Evolutionary conservation across 140 eudicot species (phyloP).

Genomic region (Cichorium intybus): DNA sequence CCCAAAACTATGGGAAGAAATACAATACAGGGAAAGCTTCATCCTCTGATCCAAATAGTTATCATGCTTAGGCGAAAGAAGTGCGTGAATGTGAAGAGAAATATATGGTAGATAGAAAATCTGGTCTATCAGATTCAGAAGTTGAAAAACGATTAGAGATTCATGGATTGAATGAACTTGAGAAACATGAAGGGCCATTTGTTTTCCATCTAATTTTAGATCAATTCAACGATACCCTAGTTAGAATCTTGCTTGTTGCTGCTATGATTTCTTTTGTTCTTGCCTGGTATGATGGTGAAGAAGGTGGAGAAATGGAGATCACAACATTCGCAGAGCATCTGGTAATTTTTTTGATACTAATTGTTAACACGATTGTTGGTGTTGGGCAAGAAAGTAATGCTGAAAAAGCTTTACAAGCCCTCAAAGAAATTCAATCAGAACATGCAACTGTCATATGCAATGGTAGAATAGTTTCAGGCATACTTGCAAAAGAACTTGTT

Average conservation of each 20-base stretch:
- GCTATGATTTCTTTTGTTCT: slow-evolving; percentile 84
- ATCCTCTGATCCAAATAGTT: slow-evolving; percentile 23
- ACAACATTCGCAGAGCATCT: slow-evolving; percentile 89
- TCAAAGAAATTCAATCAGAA: too few relatives aligned
- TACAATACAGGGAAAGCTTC: slow-evolving; percentile 14
- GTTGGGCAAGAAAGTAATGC: slow-evolving; percentile 99
- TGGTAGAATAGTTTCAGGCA: too few relatives aligned
- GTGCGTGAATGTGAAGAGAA: slow-evolving; percentile 68
- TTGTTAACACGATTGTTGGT: slow-evolving; percentile 89
- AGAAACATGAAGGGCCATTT: slow-evolving; percentile 74
- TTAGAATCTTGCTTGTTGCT: slow-evolving; percentile 79
- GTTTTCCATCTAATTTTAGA: slow-evolving; percentile 66
- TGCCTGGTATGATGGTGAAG: slow-evolving; percentile 83
- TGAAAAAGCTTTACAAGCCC: too few relatives aligned
- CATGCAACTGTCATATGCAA: too few relatives aligned
- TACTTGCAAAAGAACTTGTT: too few relatives aligned
- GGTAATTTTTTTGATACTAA: slow-evolving; percentile 75
- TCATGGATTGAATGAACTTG: slow-evolving; percentile 75
- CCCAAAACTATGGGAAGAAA: slow-evolving; percentile 42
- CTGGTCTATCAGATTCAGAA: slow-evolving; percentile 59
- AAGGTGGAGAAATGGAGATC: slow-evolving; percentile 74
- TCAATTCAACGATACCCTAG: too few relatives aligned
- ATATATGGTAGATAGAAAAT: slow-evolving; percentile 52
- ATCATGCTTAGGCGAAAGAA: slow-evolving; percentile 72
- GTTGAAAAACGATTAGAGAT: slow-evolving; percentile 46